Evolutionary conservation across 2,329 filamentous ascomycete genomes (phyloP).

Genomic region (Thielaviopsis euricoi): DNA sequence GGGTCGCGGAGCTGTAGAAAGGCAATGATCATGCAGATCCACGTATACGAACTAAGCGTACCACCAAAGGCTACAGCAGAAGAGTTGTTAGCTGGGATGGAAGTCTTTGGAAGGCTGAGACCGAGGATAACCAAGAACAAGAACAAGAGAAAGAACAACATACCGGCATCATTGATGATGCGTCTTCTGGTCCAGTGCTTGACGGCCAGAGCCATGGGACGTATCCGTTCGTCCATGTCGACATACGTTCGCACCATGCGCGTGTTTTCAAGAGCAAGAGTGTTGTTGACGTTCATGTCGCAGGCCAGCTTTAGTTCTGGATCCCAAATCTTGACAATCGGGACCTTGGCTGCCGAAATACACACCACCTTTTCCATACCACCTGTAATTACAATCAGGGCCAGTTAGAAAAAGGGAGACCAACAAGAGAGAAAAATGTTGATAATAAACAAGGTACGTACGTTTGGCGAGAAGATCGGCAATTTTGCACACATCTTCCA

Average conservation of each 20-base stretch:
- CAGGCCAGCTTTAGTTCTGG: constrained; percentile 77
- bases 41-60: constrained; percentile 94
- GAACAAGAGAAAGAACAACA: constrained; percentile 25
- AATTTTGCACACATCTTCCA: constrained; percentile 82
- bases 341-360: constrained; percentile 86
- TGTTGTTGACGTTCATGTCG: constrained; percentile 99
- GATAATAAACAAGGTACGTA: constrained; percentile 31
- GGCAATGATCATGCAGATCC: constrained; percentile 96
- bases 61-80: constrained; percentile 59
- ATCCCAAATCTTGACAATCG: constrained; percentile 98
- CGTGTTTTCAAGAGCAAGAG: constrained; percentile 84
- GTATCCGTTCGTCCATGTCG: constrained; percentile 75
- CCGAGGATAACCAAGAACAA: too few relatives aligned
- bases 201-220: constrained; percentile 87
- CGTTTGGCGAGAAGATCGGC: constrained; percentile 71
- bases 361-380: constrained; percentile 96
- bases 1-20: constrained; percentile 80
- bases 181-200: constrained; percentile 93
- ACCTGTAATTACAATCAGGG: constrained; percentile 40
- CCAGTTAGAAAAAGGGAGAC: not conserved
- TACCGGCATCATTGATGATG: constrained; percentile 91
- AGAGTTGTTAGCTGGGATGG: not conserved
- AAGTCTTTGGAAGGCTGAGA: not conserved
- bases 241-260: constrained; percentile 97
- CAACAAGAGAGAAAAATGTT: not conserved